A percentile compares a stretch with the other conserved stretches of the same genome.
phyloP scores from a whole-genome alignment of 2,329 filamentous ascomycete genomes.

The Aureobasidium lini region DNA sequence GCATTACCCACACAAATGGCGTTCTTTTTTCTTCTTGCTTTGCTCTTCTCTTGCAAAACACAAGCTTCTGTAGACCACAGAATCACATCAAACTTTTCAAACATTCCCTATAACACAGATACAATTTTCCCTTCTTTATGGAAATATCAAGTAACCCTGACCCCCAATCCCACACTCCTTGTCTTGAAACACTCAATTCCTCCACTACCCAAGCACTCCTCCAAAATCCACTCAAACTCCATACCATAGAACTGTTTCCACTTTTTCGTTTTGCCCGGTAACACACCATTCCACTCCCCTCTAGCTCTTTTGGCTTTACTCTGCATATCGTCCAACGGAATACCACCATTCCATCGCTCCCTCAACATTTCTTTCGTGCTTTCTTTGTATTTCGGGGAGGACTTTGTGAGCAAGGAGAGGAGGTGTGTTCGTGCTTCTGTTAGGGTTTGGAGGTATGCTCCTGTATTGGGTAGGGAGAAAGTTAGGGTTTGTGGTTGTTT shows the following conservation, averaged over 20 bases:
- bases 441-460: constrained; percentile 59
- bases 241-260: constrained; percentile 67
- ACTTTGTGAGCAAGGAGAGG: constrained; percentile 48
- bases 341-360: constrained; percentile 65
- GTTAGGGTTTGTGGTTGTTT: constrained; percentile 30
- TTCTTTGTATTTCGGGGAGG: constrained; percentile 52
- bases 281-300: constrained; percentile 50
- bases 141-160: constrained; percentile 29
- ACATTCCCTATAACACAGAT: too few relatives aligned
- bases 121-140: not conserved
- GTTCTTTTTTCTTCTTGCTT: not conserved
- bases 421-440: constrained; percentile 56
- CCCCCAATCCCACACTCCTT: constrained; percentile 61
- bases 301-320: constrained; percentile 44
- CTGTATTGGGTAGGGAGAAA: constrained; percentile 60
- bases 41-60: not conserved
- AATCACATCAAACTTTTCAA: too few relatives aligned
- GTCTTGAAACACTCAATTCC: constrained; percentile 69
- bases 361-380: constrained; percentile 53
- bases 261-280: constrained; percentile 56
- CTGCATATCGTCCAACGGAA: constrained; percentile 39
- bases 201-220: constrained; percentile 63
- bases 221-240: constrained; percentile 63
- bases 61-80: not conserved
- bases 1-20: not conserved